Evolutionary conservation across 2,329 filamentous ascomycete genomes (phyloP).

Genomic region (Botrytis pseudocinerea): DNA sequence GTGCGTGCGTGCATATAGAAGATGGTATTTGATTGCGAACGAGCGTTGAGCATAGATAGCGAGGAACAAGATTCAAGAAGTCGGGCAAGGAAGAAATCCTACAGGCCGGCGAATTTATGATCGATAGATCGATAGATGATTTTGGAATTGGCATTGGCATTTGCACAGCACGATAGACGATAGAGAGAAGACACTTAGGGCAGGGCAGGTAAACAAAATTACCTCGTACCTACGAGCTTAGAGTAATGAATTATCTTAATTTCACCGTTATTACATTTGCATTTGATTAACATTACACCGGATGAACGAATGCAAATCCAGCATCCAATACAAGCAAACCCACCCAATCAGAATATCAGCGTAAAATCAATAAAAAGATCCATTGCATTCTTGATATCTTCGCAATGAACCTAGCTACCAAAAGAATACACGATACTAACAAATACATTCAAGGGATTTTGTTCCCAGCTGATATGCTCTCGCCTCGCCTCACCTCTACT

Average conservation of each 20-base stretch:
- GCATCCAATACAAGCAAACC: background rate
- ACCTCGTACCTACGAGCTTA: background rate
- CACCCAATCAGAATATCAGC: background rate
- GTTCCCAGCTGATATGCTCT: background rate
- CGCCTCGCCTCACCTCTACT: background rate
- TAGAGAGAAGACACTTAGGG: background rate
- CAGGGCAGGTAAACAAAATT: background rate
- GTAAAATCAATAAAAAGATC: background rate
- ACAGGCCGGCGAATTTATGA: background rate
- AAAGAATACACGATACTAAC: slow-evolving; percentile 4
- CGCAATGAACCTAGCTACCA: background rate
- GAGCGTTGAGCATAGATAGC: background rate
- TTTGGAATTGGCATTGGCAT: background rate
- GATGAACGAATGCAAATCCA: background rate
- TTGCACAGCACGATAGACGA: background rate
- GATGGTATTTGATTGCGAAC: background rate
- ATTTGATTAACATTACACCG: background rate
- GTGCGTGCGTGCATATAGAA: too few species aligned
- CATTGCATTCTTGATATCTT: background rate
- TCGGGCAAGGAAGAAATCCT: background rate
- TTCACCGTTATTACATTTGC: background rate
- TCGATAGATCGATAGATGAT: background rate
- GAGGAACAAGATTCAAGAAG: background rate
- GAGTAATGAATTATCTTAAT: slow-evolving; percentile 6
- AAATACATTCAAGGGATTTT: background rate